Base-by-base conservation (phyloP, 495 filamentous ascomycete genomes). In the Penicillium atrosanguineum region DNA sequence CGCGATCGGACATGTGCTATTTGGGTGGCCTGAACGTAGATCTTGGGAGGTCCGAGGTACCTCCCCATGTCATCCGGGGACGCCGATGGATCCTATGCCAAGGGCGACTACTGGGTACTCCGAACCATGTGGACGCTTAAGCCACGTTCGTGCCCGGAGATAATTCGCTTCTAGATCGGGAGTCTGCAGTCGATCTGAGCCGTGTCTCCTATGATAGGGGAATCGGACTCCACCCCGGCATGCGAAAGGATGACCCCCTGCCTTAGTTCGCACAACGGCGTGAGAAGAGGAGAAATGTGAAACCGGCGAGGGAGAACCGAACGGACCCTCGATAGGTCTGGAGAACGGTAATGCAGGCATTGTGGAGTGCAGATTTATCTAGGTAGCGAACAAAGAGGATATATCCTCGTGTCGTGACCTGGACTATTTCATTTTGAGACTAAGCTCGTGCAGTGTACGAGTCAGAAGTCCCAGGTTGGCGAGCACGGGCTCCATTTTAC, bases 301-400 rank as follows among this genome's bases (percentile, higher is more conserved):
- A 64, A 64, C 55, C 55, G 61, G 52, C 52, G 31, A 49, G 29
- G 37, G 34, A 34, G 44, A 56, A 56, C 51, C 51, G 44, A 61
- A 28, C 37, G 23, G 52, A 36, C 29, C 25, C 20, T 50, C 44
- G 36, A 52, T 8, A 26, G n/a, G n/a, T 20, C 44, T 44, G 37
- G 50, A 47, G 34, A 42, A 26, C 26, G 15, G 15, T 20, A 40
- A 8, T 28, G 9, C 31, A 34, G 28, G 7, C 28, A 9, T 50
- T 44, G 47, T 41, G 47, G 47, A 36, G 47, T 41, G 47, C 47
- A 50, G 47, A 29, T 26, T 26, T 15, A 19, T 20, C 6, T 11
- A 4, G 38, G n/a, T 40, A 4, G 12, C 7, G 18, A 19, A 18
- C 8, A 40, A 16, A 16, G 38, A 20, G 16, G 38, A 34, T 15